Conservation (phyloP, 2,329 filamentous ascomycete species). For the Botryotinia globosa region DNA sequence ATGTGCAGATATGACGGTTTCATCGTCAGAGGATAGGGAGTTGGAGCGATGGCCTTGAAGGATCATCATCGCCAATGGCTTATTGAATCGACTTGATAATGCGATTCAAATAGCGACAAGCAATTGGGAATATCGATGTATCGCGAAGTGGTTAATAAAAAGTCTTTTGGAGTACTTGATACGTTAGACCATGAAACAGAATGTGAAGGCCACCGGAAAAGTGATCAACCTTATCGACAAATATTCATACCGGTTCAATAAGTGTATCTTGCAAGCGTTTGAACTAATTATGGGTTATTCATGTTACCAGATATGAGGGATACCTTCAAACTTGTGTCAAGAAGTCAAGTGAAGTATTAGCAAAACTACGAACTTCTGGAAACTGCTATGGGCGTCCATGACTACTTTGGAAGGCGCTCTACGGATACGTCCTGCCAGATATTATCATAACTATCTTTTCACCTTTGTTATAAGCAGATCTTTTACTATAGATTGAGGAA, state of each 20-base stretch:
- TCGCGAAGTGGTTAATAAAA: neutral
- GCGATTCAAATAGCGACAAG: neutral
- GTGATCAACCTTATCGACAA: neutral
- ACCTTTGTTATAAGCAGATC: neutral
- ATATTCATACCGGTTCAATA: neutral
- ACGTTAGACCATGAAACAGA: neutral
- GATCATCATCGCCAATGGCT: conserved; percentile 1
- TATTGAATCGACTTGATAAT: neutral
- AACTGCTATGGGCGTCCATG: neutral
- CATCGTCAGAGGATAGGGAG: neutral
- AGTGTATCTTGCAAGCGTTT: neutral
- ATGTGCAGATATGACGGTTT: neutral
- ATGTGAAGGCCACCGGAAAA: neutral
- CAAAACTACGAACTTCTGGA: neutral
- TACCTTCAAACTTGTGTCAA: neutral
- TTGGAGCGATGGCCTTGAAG: conserved; percentile 13
- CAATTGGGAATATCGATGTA: too few species aligned
- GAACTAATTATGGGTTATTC: neutral
- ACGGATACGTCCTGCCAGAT: neutral
- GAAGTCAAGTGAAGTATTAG: neutral
- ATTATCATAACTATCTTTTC: neutral
- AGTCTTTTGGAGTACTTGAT: neutral
- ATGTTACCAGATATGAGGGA: neutral
- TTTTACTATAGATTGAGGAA: too few species aligned
- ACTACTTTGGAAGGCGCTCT: neutral